Evolutionary conservation across 2,329 filamentous ascomycete species (phyloP).

Genomic region (Penicillium sp.): DNA sequence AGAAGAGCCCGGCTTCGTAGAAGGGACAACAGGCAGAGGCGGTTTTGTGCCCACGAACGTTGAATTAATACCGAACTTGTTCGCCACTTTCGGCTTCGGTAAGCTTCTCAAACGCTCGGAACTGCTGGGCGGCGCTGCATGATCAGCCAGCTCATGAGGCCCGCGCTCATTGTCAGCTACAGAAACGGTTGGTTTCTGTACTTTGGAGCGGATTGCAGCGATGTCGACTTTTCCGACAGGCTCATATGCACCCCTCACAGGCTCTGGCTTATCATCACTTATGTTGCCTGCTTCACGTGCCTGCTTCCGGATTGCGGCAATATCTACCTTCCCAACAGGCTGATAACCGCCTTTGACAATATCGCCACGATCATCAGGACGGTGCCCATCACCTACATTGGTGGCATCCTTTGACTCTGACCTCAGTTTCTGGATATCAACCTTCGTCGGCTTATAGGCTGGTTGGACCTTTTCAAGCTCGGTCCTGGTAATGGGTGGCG

Average conservation of each 20-base stretch:
- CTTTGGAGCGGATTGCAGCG: constrained; percentile 76
- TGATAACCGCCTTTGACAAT: constrained; percentile 82
- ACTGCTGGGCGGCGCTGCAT: constrained; percentile 22
- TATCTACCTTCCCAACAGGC: constrained; percentile 94
- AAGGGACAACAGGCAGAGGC: constrained; percentile 63
- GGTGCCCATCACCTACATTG: too few relatives aligned
- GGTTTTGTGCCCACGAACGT: constrained; percentile 84
- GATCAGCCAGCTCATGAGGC: too few relatives aligned
- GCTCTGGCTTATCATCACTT: constrained; percentile 67
- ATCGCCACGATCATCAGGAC: constrained; percentile 47
- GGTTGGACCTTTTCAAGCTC: constrained; percentile 85
- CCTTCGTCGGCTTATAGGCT: constrained; percentile 90
- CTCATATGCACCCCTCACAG: constrained; percentile 87
- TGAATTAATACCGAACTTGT: constrained; percentile 68
- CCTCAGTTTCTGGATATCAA: too few relatives aligned
- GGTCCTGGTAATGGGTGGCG: constrained; percentile 79
- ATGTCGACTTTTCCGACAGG: constrained; percentile 96
- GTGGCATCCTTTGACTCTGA: too few relatives aligned
- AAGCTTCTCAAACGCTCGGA: constrained; percentile 76
- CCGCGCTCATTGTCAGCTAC: too few relatives aligned
- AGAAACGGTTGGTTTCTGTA: constrained; percentile 61
- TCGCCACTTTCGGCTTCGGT: constrained; percentile 90
- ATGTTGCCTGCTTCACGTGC: constrained; percentile 50
- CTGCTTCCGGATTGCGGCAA: constrained; percentile 73
- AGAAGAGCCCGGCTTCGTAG: constrained; percentile 51